phyloP scores from a whole-genome alignment of 345 rosid species.

The Hirschfeldia incana region DNA sequence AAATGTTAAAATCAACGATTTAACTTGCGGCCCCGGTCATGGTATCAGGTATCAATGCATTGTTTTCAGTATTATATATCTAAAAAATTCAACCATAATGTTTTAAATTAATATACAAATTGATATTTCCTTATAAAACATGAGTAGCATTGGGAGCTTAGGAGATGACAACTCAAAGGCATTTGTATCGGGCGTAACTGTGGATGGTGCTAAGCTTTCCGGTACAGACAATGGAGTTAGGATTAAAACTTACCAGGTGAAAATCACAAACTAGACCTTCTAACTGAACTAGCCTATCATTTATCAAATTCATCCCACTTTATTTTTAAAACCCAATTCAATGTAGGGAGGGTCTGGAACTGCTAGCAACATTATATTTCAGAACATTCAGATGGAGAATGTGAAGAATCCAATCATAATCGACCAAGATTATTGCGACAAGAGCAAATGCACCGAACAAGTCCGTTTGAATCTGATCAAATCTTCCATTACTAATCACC shows the following conservation, averaged over 20 bases:
- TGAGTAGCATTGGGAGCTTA: constrained; percentile 75
- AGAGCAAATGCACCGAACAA: constrained; percentile 59
- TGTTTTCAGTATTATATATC: not conserved
- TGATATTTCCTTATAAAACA: not conserved
- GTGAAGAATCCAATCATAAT: constrained; percentile 83
- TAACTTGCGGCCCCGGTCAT: constrained; percentile 42
- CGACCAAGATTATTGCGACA: constrained; percentile 85
- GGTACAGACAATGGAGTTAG: constrained; percentile 80
- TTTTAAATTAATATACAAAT: not conserved
- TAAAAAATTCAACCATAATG: not conserved
- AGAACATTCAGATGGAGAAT: constrained; percentile 65
- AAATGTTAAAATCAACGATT: constrained; percentile 33
- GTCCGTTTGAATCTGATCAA: constrained; percentile 35
- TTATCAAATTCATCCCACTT: not conserved
- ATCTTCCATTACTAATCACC: not conserved
- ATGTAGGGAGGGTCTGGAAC: constrained; percentile 85
- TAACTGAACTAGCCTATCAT: not conserved
- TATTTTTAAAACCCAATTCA: not conserved
- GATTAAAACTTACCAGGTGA: constrained; percentile 89
- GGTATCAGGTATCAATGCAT: constrained; percentile 32
- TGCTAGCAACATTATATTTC: constrained; percentile 68
- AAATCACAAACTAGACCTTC: not conserved
- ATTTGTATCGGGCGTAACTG: constrained; percentile 65
- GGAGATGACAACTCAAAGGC: constrained; percentile 57
- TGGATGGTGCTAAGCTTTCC: constrained; percentile 62